A percentile compares a stretch with the other conserved stretches of the same genome.
phyloP scores from a whole-genome alignment of 2,329 filamentous ascomycete species.

The Claviceps sp. region DNA sequence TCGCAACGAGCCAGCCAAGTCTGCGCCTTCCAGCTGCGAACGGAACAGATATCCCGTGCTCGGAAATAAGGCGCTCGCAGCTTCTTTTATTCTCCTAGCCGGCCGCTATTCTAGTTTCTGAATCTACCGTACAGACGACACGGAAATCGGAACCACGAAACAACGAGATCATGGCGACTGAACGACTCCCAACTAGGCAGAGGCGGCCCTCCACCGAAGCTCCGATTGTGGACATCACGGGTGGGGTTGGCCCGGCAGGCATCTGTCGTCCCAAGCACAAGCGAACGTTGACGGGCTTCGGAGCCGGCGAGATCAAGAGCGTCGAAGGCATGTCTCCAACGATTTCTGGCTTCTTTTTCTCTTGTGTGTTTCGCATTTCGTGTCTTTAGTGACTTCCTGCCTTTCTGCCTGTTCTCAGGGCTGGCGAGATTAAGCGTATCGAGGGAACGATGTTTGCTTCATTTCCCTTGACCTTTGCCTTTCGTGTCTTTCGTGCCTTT shows the following conservation, averaged over 20 bases:
- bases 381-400: too few relatives aligned
- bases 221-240: slow-evolving; percentile 75
- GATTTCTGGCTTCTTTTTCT: too few relatives aligned
- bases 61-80: not conserved
- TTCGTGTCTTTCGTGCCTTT: too few relatives aligned
- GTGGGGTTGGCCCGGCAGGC: slow-evolving; percentile 74
- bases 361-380: too few relatives aligned
- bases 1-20: not conserved
- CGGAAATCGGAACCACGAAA: not conserved
- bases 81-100: not conserved
- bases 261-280: slow-evolving; percentile 87
- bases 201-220: slow-evolving; percentile 70
- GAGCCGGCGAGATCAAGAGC: slow-evolving; percentile 78
- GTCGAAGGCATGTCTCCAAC: slow-evolving; percentile 52
- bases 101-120: too few relatives aligned
- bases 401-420: too few relatives aligned
- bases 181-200: slow-evolving; percentile 45
- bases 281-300: slow-evolving; percentile 90
- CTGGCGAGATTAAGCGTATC: too few relatives aligned
- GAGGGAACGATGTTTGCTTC: too few relatives aligned
- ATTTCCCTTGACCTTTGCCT: too few relatives aligned
- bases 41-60: not conserved
- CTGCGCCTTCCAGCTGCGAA: not conserved
- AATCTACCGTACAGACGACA: too few relatives aligned
- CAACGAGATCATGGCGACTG: slow-evolving; percentile 18